phyloP scores from a whole-genome alignment of 2,329 filamentous ascomycete species.

The Stagonosporopsis cucurbitacearum region DNA sequence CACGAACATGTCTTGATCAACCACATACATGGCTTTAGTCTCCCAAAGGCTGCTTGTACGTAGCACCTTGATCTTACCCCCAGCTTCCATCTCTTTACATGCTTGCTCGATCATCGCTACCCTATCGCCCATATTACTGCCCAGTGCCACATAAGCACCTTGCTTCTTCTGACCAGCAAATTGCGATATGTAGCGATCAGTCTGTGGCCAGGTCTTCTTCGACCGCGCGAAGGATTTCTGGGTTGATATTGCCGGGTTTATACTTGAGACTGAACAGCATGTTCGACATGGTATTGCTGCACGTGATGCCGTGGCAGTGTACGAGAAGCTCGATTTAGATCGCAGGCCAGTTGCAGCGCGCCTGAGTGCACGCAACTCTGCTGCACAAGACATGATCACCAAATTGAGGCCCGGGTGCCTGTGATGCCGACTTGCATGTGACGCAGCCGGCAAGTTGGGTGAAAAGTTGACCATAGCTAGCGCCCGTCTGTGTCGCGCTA shows the following conservation, averaged over 20 bases:
- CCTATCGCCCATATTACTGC: conserved; percentile 90
- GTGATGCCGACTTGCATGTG: conserved; percentile 25
- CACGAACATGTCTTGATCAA: conserved; percentile 85
- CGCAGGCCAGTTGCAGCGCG: neutral
- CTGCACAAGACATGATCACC: conserved; percentile 11
- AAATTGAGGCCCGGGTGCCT: neutral
- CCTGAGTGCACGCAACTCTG: conserved; percentile 3
- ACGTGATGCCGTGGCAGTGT: neutral
- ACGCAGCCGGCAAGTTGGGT: conserved; percentile 18
- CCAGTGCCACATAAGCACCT: conserved; percentile 81
- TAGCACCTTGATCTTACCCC: conserved; percentile 72
- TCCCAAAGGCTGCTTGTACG: conserved; percentile 91
- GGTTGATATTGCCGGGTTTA: neutral
- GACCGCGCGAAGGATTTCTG: neutral
- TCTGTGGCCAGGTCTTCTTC: neutral
- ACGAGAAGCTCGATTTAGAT: neutral
- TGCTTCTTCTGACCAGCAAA: conserved; percentile 32
- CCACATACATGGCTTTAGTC: conserved; percentile 95
- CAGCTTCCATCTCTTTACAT: conserved; percentile 73
- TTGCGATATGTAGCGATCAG: conserved; percentile 20
- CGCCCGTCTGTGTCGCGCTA: conserved; percentile 15
- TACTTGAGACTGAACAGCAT: neutral
- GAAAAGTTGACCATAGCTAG: conserved; percentile 19
- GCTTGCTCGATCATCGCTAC: conserved; percentile 85
- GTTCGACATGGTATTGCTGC: neutral